These are phyloP conservation scores for Fomitopsis pulvina DNA, from an alignment of 768 basidiomycete genomes.

Conservation along the genomic window DNA sequence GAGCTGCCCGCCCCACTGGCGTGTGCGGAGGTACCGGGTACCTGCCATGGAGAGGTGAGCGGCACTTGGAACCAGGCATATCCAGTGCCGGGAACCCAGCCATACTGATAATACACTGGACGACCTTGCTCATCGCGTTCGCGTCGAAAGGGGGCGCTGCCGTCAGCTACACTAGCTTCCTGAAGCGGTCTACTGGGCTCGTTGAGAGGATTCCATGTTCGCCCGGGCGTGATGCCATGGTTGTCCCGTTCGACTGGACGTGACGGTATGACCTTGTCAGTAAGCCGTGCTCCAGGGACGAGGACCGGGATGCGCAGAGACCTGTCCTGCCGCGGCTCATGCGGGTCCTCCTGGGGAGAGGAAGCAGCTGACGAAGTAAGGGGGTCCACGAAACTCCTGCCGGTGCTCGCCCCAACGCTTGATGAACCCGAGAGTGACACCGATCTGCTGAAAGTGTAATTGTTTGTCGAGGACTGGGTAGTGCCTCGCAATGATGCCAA, in stretches of 20 bases:
- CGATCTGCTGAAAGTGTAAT: neutral
- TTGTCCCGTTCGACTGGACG: neutral
- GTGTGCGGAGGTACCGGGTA: neutral
- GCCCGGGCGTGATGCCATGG: neutral
- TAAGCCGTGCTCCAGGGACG: slow-evolving; percentile 12
- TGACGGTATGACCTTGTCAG: slow-evolving; percentile 8
- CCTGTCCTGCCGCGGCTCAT: slow-evolving; percentile 6
- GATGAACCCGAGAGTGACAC: neutral
- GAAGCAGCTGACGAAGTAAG: neutral
- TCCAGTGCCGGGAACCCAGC: slow-evolving; percentile 1
- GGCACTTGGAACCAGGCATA: slow-evolving; percentile 1
- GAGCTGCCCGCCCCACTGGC: neutral
- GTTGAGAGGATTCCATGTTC: neutral
- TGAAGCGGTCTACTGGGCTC: neutral
- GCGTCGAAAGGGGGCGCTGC: neutral
- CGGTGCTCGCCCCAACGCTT: neutral
- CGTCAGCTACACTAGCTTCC: neutral
- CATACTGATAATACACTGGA: slow-evolving; percentile 1
- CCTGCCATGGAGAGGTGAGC: neutral
- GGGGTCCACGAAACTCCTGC: neutral
- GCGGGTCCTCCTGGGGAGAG: neutral
- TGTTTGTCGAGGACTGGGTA: neutral
- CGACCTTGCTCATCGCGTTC: neutral
- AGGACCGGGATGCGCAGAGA: slow-evolving; percentile 6
- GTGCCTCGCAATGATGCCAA: slow-evolving; percentile 2